A percentile compares a stretch with the other conserved stretches of the same genome.
These are phyloP conservation scores for Rhodosorus marinus DNA, from an alignment of 23 red algal genomes.

Conservation along the genomic window DNA sequence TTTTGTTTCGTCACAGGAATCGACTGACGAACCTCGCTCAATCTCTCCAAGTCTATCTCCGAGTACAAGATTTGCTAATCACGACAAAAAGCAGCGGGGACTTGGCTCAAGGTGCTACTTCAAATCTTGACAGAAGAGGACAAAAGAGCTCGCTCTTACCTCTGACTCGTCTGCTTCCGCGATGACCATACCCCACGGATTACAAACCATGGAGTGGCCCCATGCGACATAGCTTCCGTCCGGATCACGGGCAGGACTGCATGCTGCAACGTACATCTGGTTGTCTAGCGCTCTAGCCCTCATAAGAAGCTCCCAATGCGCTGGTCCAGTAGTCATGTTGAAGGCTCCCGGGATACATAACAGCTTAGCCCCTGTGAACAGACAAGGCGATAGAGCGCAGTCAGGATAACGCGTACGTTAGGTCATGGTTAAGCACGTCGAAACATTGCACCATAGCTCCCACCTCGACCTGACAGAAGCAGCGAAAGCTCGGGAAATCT, in stretches of 20 bases:
- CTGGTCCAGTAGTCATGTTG: conserved; percentile 95
- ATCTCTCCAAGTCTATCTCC: conserved; percentile 21
- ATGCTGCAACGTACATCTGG: conserved; percentile 77
- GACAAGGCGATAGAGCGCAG: too few relatives aligned
- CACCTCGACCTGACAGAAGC: conserved; percentile 22
- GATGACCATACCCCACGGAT: conserved; percentile 80
- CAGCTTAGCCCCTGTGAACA: too few relatives aligned
- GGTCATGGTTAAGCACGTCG: too few relatives aligned
- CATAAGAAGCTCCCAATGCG: conserved; percentile 89
- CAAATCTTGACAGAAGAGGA: background rate
- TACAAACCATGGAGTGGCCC: conserved; percentile 75
- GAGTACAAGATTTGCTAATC: conserved; percentile 13
- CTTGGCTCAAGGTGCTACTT: background rate
- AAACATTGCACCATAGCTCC: too few relatives aligned
- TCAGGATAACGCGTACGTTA: too few relatives aligned
- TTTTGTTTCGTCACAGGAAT: conserved; percentile 52
- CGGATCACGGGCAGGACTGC: conserved; percentile 36
- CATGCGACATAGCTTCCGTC: conserved; percentile 56
- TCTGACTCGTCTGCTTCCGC: conserved; percentile 39
- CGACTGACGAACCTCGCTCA: conserved; percentile 26
- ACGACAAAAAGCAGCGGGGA: background rate
- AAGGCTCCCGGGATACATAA: conserved; percentile 86
- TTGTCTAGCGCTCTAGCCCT: conserved; percentile 77
- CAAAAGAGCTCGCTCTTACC: conserved; percentile 1
- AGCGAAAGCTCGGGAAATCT: conserved; percentile 78